These are phyloP conservation scores for Amanita thiersii DNA, from an alignment of 768 basidiomycete species.

Conservation along the genomic window DNA sequence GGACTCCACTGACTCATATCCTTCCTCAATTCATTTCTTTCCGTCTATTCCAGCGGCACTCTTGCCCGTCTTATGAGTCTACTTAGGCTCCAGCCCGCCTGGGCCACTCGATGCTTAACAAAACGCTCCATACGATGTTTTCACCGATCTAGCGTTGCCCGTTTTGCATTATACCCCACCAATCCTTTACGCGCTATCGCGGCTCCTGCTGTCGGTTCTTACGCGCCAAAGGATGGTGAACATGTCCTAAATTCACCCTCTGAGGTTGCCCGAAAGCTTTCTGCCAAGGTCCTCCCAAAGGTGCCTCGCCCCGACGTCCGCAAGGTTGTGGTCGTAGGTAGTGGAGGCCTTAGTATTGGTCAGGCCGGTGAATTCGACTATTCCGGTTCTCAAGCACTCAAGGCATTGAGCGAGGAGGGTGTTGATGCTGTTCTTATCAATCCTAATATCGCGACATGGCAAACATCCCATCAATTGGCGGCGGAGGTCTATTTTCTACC, in stretches of 20 bases:
- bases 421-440: conserved; percentile 94
- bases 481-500: conserved; percentile 97
- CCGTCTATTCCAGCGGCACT: conserved; percentile 11
- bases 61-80: conserved; percentile 29
- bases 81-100: conserved; percentile 29
- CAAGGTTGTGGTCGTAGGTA: conserved; percentile 94
- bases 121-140: conserved; percentile 37
- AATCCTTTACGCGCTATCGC: conserved; percentile 57
- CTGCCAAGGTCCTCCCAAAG: conserved; percentile 90
- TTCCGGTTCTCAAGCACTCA: conserved; percentile 97
- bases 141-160: conserved; percentile 32
- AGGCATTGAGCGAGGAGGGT: conserved; percentile 93
- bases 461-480: conserved; percentile 96
- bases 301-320: conserved; percentile 86
- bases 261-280: conserved; percentile 87
- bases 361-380: conserved; percentile 99
- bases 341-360: conserved; percentile 93
- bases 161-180: conserved; percentile 36
- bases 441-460: conserved; percentile 99
- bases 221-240: conserved; percentile 55
- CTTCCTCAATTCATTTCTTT: background rate
- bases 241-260: conserved; percentile 90
- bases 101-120: conserved; percentile 25
- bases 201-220: conserved; percentile 67
- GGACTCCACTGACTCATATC: background rate